These are phyloP conservation scores for Yamadazyma friedrichii DNA, from an alignment of 1,139 yeast species.

Conservation along the genomic window DNA sequence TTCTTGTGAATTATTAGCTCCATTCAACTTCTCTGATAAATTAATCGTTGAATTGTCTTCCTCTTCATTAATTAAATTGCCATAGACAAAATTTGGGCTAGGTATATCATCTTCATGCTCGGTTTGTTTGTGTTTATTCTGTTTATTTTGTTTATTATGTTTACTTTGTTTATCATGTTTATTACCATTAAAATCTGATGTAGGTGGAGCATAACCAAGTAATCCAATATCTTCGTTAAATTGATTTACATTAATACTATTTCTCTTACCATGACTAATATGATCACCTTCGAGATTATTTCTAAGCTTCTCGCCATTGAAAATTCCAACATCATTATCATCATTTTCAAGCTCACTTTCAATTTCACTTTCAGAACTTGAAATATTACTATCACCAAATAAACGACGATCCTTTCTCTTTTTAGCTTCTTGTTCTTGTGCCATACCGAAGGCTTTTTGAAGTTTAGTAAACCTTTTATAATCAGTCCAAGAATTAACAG, in stretches of 20 bases:
- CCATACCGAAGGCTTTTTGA: slow-evolving; percentile 52
- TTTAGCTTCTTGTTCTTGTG: slow-evolving; percentile 45
- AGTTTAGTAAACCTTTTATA: slow-evolving; percentile 69
- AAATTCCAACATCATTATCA: too few species aligned
- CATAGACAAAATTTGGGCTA: background rate
- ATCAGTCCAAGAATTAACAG: slow-evolving; percentile 84
- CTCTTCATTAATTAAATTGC: slow-evolving; percentile 37
- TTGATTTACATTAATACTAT: slow-evolving; percentile 21
- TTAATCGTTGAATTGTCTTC: slow-evolving; percentile 4
- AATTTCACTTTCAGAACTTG: slow-evolving; percentile 14
- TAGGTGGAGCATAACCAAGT: slow-evolving; percentile 40
- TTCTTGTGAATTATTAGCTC: background rate
- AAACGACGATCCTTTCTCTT: slow-evolving; percentile 21
- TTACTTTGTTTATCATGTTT: background rate
- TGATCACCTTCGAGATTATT: background rate
- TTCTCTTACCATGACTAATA: background rate
- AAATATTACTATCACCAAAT: slow-evolving; percentile 11
- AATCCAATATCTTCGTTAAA: slow-evolving; percentile 34
- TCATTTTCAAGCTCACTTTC: slow-evolving; percentile 4
- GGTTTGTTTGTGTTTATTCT: background rate
- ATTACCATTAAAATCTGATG: slow-evolving; percentile 5
- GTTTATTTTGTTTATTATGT: background rate
- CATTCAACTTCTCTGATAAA: slow-evolving; percentile 4
- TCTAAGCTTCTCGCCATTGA: too few species aligned
- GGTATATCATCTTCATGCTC: background rate